A percentile compares a stretch with the other conserved stretches of the same genome.
phyloP scores from a whole-genome alignment of 2,329 filamentous ascomycete species.

The Thielaviopsis punctulata region DNA sequence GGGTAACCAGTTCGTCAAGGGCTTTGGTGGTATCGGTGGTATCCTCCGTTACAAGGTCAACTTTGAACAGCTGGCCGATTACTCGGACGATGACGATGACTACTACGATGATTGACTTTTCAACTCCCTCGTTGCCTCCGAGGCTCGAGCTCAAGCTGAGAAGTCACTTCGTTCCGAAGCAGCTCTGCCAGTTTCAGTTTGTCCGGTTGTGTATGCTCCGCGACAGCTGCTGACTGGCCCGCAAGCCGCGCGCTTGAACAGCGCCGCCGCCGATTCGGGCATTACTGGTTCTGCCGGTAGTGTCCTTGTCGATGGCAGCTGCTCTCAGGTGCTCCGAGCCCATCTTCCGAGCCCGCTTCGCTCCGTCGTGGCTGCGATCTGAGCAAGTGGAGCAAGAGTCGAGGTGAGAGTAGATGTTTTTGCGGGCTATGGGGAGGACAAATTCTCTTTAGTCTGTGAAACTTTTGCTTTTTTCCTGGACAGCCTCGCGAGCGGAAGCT shows the following conservation, averaged over 20 bases:
- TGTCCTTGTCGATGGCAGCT: conserved; percentile 22
- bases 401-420: background rate
- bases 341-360: conserved; percentile 49
- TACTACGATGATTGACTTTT: conserved; percentile 91
- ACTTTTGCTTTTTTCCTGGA: background rate
- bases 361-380: conserved; percentile 47
- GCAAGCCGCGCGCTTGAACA: conserved; percentile 19
- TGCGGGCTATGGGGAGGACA: no score
- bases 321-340: conserved; percentile 29
- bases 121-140: conserved; percentile 71
- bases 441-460: no score
- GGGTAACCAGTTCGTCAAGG: conserved; percentile 99
- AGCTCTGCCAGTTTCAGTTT: conserved; percentile 25
- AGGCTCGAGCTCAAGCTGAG: conserved; percentile 59
- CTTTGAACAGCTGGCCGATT: conserved; percentile 94
- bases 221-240: conserved; percentile 29
- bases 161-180: conserved; percentile 20
- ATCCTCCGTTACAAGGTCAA: conserved; percentile 99
- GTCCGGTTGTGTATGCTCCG: conserved; percentile 23
- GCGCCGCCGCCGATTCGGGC: conserved; percentile 21
- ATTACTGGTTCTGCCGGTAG: background rate
- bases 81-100: conserved; percentile 81
- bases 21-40: conserved; percentile 94
- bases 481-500: conserved; percentile 1
- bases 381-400: conserved; percentile 19